Evolutionary conservation across 2,329 filamentous ascomycete species (phyloP).

Genomic region (Talaromyces atroroseus): DNA sequence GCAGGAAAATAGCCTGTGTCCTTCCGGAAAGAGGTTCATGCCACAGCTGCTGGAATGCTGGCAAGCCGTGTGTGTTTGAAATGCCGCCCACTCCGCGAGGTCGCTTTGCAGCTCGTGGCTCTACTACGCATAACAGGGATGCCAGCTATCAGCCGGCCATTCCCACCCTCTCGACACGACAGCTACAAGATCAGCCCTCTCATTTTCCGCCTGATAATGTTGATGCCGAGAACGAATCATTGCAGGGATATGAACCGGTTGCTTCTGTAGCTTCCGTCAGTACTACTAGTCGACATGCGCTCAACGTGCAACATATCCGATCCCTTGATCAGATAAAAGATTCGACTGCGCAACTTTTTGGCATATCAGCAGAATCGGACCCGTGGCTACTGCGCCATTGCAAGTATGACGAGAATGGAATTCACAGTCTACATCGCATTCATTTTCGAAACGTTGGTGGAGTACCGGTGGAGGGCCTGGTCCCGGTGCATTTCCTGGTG

Average conservation of each 20-base stretch:
- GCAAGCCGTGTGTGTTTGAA: conserved; percentile 8
- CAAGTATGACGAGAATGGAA: conserved; percentile 32
- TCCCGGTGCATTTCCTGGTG: conserved; percentile 24
- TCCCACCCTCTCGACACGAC: neutral
- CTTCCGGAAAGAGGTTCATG: conserved; percentile 23
- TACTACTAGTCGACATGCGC: conserved; percentile 14
- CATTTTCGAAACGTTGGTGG: conserved; percentile 36
- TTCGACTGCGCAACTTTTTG: conserved; percentile 27
- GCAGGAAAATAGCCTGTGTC: conserved; percentile 26
- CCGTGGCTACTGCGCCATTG: conserved; percentile 34
- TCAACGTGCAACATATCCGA: conserved; percentile 17
- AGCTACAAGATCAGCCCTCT: neutral
- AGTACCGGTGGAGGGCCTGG: conserved; percentile 28
- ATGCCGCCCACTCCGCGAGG: conserved; percentile 6
- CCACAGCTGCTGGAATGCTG: conserved; percentile 20
- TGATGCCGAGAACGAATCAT: neutral
- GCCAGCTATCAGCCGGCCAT: neutral
- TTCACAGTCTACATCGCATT: conserved; percentile 31
- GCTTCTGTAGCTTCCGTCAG: conserved; percentile 3
- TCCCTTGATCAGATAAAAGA: conserved; percentile 27
- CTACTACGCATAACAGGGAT: neutral
- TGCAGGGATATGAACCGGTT: neutral
- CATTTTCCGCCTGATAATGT: neutral
- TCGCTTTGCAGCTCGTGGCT: conserved; percentile 21
- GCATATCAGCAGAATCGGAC: conserved; percentile 30